Conservation (phyloP, 2,329 filamentous ascomycete genomes). For the Grosmannia huntii region DNA sequence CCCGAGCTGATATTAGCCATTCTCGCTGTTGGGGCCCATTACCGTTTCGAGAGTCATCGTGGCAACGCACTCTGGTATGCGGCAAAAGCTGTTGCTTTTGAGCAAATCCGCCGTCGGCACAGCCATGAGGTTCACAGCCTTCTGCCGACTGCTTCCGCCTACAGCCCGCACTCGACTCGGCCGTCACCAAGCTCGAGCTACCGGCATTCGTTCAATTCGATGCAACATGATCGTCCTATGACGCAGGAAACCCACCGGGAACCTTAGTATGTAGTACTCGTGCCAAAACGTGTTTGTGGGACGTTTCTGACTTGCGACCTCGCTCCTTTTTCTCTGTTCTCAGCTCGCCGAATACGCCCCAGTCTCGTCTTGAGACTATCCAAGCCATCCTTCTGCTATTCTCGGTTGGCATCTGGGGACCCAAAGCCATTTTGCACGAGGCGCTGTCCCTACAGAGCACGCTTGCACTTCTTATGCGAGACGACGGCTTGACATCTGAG, state of each 20-base stretch:
- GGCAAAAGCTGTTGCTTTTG: slow-evolving; percentile 42
- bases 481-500: slow-evolving; percentile 41
- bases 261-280: slow-evolving; percentile 35
- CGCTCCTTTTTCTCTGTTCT: not conserved
- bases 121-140: slow-evolving; percentile 44
- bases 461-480: slow-evolving; percentile 43
- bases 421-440: slow-evolving; percentile 46
- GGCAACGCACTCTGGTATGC: slow-evolving; percentile 50
- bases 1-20: slow-evolving; percentile 57
- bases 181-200: slow-evolving; percentile 45
- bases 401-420: slow-evolving; percentile 47
- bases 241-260: slow-evolving; percentile 47
- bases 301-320: not conserved
- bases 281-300: not conserved
- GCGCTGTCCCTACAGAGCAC: slow-evolving; percentile 46
- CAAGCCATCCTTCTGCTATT: slow-evolving; percentile 50
- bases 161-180: slow-evolving; percentile 46
- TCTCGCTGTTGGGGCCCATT: slow-evolving; percentile 54
- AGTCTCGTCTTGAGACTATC: slow-evolving; percentile 50
- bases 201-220: slow-evolving; percentile 45
- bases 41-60: slow-evolving; percentile 47
- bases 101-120: slow-evolving; percentile 44
- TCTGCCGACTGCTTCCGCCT: slow-evolving; percentile 42
- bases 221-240: slow-evolving; percentile 41
- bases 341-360: slow-evolving; percentile 45